Base-by-base conservation (phyloP, 2,329 filamentous ascomycete genomes). In the Fusarium pseudonygamai region DNA sequence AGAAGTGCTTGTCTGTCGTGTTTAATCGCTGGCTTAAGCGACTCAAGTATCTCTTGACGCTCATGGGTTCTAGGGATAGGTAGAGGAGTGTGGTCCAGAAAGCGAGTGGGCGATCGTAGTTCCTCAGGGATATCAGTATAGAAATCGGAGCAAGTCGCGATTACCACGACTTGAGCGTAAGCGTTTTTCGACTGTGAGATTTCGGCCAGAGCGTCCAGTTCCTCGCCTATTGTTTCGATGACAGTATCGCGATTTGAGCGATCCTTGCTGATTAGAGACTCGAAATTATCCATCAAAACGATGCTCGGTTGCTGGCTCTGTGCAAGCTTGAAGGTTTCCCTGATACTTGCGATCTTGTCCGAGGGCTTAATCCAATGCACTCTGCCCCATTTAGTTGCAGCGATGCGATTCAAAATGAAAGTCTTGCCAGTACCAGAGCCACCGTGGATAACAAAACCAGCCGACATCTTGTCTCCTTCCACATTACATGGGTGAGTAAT, bases 381-480 rank as follows among this genome's bases (percentile, higher is more conserved):
- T 45, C 88, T 89, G 28, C 89, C 90, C 93, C 94, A 97, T 65
- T 87, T 87, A 1, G 90, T 89, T 12, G 85, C 87, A 14, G 91
- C 88, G 26, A 98, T 85, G 37, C 89, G 88, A 22, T 92, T 81
- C 3, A 98, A 84, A 1, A 98, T 85, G 72, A 93, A 87, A 1
- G 90, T 92, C 83, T 98, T 98, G 30, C 96, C 96, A 1, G 93
- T 97, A 16, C 96, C 95, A 70, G 90, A 89, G 24, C 93, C 91
- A 20, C 96, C 96, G 79, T 97, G 92, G 9, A 98, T 85, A 30
- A 96, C 86, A 40, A 96, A 87, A 1, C 90, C 90, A 59, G 88
- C 86, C 2, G 88, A 83, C 74, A 78, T 81, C 36, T 78, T 74
- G 72, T 83, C 77, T 63, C 77, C 65, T 62, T 78, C 67, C 47